Evolutionary conservation across 2,329 filamentous ascomycete genomes (phyloP), one percentile per base, ranked within the genome.

Genomic region (Botrytis aclada): DNA sequence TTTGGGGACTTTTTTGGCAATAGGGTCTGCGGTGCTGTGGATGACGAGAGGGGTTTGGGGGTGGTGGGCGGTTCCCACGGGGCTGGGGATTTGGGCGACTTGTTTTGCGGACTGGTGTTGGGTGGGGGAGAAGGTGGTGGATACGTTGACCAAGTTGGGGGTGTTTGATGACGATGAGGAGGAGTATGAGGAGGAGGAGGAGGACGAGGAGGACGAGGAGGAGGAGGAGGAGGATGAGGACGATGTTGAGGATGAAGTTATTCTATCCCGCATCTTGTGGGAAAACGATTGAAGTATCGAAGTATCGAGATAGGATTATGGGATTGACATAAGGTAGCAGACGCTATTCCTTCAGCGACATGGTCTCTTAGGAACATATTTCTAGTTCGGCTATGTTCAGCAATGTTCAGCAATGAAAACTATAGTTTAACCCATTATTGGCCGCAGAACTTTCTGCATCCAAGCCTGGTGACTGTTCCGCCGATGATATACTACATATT

Each of bases 31-130:
- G n/a, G 69, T 32, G 18, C 47, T 70, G 69, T 70, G 69, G 58
- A 70, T 18, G 18, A 22, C 18, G 32, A 63, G 58, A 58, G 56
- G 69, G 43, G 69, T 64, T 37, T 70, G 69, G 69, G 69, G 69
- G 16, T 63, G 58, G 58, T 45, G 43, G 56, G 69, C 34, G 32
- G n/a, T 71, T 18, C 58, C 58, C 5, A n/a, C 47, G 8, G 69
- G 69, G 43, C 54, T 71, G 34, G 56, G 43, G 25, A 16, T 47
- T 12, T 63, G 69, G 69, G 58, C 43, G 8, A 14, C 32, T 16
- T 39, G 64, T 20, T 25, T n/a, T 51, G 22, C 22, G 10, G 47
- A 51, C 10, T 14, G 25, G 4, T 1, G 3, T 51, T 51, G 22
- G 47, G 22, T 51, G 4, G 10, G 3, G 22, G 22, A n/a, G 22